phyloP scores from a whole-genome alignment of 1,139 yeast species.

The Debaryomyces fabryi region DNA sequence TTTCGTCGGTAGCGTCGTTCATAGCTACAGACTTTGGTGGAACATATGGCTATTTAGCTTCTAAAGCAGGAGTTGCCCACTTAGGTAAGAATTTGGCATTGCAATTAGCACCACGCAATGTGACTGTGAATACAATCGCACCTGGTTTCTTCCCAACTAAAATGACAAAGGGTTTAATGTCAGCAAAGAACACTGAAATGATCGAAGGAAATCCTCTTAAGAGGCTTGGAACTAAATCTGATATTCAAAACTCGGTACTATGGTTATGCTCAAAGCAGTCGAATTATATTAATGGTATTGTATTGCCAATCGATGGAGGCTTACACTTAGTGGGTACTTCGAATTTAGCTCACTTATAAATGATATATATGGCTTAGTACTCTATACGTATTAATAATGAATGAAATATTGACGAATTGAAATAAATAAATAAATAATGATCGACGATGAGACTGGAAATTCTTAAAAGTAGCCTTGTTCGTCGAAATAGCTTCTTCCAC shows the following conservation, averaged over 20 bases:
- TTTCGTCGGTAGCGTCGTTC: slow-evolving; percentile 5
- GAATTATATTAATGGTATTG: slow-evolving; percentile 7
- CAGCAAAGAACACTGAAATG: slow-evolving; percentile 1
- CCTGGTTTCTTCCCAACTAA: slow-evolving; percentile 4
- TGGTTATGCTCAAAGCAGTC: slow-evolving; percentile 9
- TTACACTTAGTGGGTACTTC: slow-evolving; percentile 4
- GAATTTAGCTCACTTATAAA: slow-evolving; percentile 3
- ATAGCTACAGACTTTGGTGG: slow-evolving; percentile 7
- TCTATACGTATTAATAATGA: background rate
- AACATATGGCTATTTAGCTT: slow-evolving; percentile 1
- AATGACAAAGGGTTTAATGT: slow-evolving; percentile 2
- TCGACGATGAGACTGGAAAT: background rate
- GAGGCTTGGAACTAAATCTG: slow-evolving; percentile 3
- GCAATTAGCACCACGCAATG: slow-evolving; percentile 6
- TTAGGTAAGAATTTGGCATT: slow-evolving; percentile 8
- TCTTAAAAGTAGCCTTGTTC: slow-evolving; percentile 5
- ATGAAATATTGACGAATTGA: background rate
- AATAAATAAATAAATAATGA: background rate
- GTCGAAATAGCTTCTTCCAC: slow-evolving; percentile 37
- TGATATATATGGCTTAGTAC: background rate
- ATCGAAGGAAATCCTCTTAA: slow-evolving; percentile 5
- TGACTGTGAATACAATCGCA: slow-evolving; percentile 6
- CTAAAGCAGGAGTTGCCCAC: slow-evolving; percentile 2
- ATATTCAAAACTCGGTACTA: slow-evolving; percentile 3
- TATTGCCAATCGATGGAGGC: slow-evolving; percentile 4